Evolutionary conservation across 2,329 filamentous ascomycete genomes (phyloP), one percentile per base, ranked within the genome.

Genomic region (Botryosphaeria agaves): DNA sequence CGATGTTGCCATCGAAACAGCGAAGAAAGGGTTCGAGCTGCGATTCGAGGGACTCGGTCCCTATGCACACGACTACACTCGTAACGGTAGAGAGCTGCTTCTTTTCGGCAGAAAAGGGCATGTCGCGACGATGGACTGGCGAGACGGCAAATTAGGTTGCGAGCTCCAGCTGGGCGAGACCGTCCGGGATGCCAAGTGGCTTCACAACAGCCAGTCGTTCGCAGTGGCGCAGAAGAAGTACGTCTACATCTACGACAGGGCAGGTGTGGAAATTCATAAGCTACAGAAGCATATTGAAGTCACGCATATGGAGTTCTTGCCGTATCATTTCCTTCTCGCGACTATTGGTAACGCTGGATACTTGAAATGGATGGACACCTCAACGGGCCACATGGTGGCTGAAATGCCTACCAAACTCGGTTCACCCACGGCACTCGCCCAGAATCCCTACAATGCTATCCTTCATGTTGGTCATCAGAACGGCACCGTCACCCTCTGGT

Each of bases 181-280:
- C 0, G 68, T 95, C 8, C 67, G 87, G 31, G 87, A 94, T 55
- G 77, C 78, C 16, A 77, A 76, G 48, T 98, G 84, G 80, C 64
- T 95, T 44, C 84, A 94, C 57, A 93, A 93, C 51, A 85, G 89
- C 52, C 83, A 93, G 49, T 79, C 73, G 56, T 94, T 95, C 56
- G 87, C 87, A 0, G 83, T 93, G 8, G 84, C 89, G 26, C 87
- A 98, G 57, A 94, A 93, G 64, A 89, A 87, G 56, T 78, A 89
- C 42, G 81, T 89, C 39, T 98, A 93, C 59, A 94, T 98, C 40
- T 98, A 98, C 60, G 89, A 94, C 46, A 66, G 73, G 34, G 71
- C 81, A 33, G 89, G 89, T 30, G 80, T 94, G 14, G 89, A 98
- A 57, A 59, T 98, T 32, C 89, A 98, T 52, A 85, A 81, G 49